These are phyloP conservation scores for Leucocoprinus leucothites DNA, from an alignment of 768 basidiomycete species.

Conservation along the genomic window DNA sequence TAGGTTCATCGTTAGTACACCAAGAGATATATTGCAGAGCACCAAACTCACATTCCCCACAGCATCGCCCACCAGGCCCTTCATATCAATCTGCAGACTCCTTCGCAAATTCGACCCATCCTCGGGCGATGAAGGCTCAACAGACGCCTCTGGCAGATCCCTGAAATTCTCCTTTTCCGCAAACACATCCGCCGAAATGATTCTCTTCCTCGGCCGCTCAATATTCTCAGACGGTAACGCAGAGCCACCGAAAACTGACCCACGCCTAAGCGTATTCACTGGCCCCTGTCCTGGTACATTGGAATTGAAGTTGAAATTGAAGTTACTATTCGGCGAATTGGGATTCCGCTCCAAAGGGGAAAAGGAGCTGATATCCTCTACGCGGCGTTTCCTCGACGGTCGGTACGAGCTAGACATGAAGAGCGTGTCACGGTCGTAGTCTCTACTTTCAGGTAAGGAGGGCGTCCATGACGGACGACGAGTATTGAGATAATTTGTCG, in stretches of 20 bases:
- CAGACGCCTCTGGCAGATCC: slow-evolving; percentile 1
- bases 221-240: neutral
- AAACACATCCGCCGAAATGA: slow-evolving; percentile 4
- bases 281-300: neutral
- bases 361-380: slow-evolving; percentile 9
- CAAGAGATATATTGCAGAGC: neutral
- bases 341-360: slow-evolving; percentile 8
- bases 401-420: slow-evolving; percentile 15
- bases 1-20: slow-evolving; percentile 24
- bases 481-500: slow-evolving; percentile 7
- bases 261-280: neutral
- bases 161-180: slow-evolving; percentile 5
- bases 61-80: slow-evolving; percentile 73
- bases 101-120: slow-evolving; percentile 58
- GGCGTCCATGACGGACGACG: slow-evolving; percentile 26
- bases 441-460: slow-evolving; percentile 19
- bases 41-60: slow-evolving; percentile 69
- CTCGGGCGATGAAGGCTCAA: slow-evolving; percentile 37
- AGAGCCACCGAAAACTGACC: neutral
- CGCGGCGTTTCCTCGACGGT: slow-evolving; percentile 14
- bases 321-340: neutral
- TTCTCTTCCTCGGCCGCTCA: slow-evolving; percentile 8
- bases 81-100: slow-evolving; percentile 76
- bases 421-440: slow-evolving; percentile 2
- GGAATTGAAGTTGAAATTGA: slow-evolving; percentile 10